A percentile compares a stretch with the other conserved stretches of the same genome.
Evolutionary conservation across 371 early-diverging fungal genomes (phyloP).

Genomic region (Actinomucor elegans): DNA sequence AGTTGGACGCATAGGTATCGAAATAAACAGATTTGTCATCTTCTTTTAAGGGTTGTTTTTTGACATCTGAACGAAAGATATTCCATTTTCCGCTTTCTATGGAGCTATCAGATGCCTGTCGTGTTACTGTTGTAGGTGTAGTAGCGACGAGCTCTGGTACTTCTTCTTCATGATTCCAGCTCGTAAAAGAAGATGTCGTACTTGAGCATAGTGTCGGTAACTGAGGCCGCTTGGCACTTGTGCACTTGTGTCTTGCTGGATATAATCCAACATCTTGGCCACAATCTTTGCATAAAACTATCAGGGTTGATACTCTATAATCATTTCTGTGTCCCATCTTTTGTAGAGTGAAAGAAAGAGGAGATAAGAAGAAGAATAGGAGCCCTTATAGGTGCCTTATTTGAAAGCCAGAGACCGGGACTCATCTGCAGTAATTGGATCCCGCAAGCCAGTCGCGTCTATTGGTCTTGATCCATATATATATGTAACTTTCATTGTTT

Average conservation of each 20-base stretch:
- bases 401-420: no score
- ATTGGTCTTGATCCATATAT: no score
- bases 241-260: conserved; percentile 67
- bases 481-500: no score
- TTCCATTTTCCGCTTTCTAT: conserved; percentile 15
- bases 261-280: conserved; percentile 68
- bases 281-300: conserved; percentile 68
- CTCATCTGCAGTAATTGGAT: no score
- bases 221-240: not conserved
- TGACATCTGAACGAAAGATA: conserved; percentile 5
- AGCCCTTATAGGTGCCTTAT: no score
- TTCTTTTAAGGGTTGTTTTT: not conserved
- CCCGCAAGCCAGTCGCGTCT: no score
- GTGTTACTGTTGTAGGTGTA: conserved; percentile 1
- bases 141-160: conserved; percentile 5
- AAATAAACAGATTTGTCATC: conserved; percentile 20
- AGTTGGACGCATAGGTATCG: conserved; percentile 34
- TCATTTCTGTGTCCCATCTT: conserved; percentile 30
- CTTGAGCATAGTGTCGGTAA: conserved; percentile 13
- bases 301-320: conserved; percentile 65
- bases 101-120: conserved; percentile 16
- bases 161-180: conserved; percentile 1
- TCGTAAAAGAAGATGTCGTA: not conserved
- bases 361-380: not conserved
- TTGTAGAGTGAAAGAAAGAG: not conserved